Evolutionary conservation across 129 eudicot species (phyloP), one percentile per base, ranked within the genome.

Genomic region (Tagetes erecta): DNA sequence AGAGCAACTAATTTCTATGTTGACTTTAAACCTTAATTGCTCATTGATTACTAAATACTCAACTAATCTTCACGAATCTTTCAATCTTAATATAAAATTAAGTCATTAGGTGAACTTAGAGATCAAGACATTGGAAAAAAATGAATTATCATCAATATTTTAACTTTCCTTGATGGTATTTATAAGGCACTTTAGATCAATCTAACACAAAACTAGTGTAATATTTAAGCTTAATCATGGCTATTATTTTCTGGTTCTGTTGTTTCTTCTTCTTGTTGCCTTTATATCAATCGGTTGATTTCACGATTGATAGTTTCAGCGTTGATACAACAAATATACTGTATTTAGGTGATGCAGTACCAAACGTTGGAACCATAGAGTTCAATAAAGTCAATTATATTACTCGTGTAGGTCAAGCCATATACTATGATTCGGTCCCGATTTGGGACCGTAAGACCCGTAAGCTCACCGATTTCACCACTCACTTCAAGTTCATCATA

Each of bases 351-450:
- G 92, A 87, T 57, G 84, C 92, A 20, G 27, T 20, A 20, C 1
- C 27, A 20, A 20, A 73, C 39, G 1, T 64, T 66, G 92, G 92
- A 72, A 50, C 80, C 53, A 72, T 85, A 39, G 79, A 82, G 44
- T 34, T 82, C 14, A 82, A 74, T 64, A 72, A 41, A 11, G 60
- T 64, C n/a, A 46, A 78, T 31, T 85, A 80, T 52, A 0, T 46
- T 27, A 76, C 62, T 64, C 82, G 86, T 38, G 86, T 87, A 3
- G 92, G 87, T 68, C 78, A 63, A 45, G 84, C 76, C 64, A 44
- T 80, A 64, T 80, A 83, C 39, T 75, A 83, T 4, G 78, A 85
- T 2, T 47, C 47, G 3, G 70, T 87, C 50, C 84, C 56, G 2
- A 53, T 84, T 40, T 84, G 89, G 89, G 86, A 82, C 59, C 14